Conservation (phyloP, 1,284 basidiomycete genomes). For the Rhodotorula sp. region DNA sequence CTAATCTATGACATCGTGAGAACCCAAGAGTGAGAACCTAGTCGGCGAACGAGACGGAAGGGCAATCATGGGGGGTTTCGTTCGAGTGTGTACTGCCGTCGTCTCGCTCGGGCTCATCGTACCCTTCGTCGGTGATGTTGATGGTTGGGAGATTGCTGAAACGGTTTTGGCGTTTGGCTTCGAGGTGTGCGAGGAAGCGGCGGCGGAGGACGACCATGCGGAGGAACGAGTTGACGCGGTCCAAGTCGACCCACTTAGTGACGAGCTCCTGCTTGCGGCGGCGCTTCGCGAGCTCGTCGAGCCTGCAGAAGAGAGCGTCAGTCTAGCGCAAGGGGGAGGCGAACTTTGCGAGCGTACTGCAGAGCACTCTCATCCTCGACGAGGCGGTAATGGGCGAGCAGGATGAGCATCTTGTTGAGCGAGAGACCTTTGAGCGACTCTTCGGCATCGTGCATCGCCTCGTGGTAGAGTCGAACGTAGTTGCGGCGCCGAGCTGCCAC, state of each 20-base stretch:
- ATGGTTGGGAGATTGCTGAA: constrained; percentile 11
- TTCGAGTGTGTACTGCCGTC: neutral
- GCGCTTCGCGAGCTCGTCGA: constrained; percentile 74
- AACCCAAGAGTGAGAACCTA: no score
- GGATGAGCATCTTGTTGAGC: constrained; percentile 83
- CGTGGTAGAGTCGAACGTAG: constrained; percentile 76
- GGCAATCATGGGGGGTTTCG: no score
- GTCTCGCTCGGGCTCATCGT: neutral
- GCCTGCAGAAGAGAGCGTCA: constrained; percentile 51
- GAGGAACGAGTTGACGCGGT: constrained; percentile 74
- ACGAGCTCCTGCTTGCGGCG: constrained; percentile 75
- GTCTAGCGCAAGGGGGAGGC: constrained; percentile 51
- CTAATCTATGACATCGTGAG: no score
- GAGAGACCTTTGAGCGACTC: constrained; percentile 76
- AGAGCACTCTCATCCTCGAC: constrained; percentile 84
- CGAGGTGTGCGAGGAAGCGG: constrained; percentile 56
- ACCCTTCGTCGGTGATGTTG: constrained; percentile 7
- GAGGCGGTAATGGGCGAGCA: constrained; percentile 87
- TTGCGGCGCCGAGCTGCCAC: constrained; percentile 66
- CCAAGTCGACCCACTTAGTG: constrained; percentile 75
- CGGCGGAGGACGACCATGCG: constrained; percentile 71
- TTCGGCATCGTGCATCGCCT: constrained; percentile 68
- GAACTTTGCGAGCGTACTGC: constrained; percentile 55
- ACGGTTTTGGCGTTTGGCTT: neutral
- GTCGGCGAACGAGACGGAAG: no score